Base-by-base conservation (phyloP, 2,329 filamentous ascomycete species). In the Xylariales sp. region DNA sequence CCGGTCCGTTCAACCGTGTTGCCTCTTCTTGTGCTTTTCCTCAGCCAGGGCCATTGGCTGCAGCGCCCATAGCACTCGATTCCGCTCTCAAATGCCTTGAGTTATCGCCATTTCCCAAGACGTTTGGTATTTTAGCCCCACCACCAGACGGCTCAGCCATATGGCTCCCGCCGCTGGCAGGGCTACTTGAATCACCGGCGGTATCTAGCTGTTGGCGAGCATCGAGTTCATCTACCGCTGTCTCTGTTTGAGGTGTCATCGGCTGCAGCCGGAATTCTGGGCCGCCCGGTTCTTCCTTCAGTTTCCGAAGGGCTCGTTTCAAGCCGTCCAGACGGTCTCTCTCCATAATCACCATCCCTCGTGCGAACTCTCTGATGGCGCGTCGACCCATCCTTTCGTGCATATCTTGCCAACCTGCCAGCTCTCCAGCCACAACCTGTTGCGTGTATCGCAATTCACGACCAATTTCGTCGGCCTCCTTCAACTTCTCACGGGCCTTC, bases 361-460 rank as follows among this genome's bases (percentile, higher is more conserved):
- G 76, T 14, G 86, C 91, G 50, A 95, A 78, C 32, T 88, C 81
- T 47, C 74, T 78, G 44, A 96, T 76, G 19, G 88, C 86, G 41
- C 76, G 76, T 43, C 81, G 70, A 2, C 86, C 89, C 65, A 87
- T 80, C 52, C 77, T 79, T 48, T 88, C 87, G 54, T 95, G 81
- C 66, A 89, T 78, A 28, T 94, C 88, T 54, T 95, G 90, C 88
- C 93, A 98, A 13, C 87, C 89, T 1, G 93, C 93, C 40, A 98
- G 62, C 65, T 98, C 93, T 2, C 81, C 76, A 6, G 94, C 91
- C 17, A 97, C 91, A 12, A 91, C 88, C 60, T 94, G 88, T 64
- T 96, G 91, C 33, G 90, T 95, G 60, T 93, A 95, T 34, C 88
- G 71, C 39, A 98, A 67, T 61, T 98, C 93, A 36, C 79, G 79